Percentiles rank a stretch among this genome's conserved stretches.
phyloP scores from a whole-genome alignment of 805 yeast species.

The Wickerhamiella azyma region DNA sequence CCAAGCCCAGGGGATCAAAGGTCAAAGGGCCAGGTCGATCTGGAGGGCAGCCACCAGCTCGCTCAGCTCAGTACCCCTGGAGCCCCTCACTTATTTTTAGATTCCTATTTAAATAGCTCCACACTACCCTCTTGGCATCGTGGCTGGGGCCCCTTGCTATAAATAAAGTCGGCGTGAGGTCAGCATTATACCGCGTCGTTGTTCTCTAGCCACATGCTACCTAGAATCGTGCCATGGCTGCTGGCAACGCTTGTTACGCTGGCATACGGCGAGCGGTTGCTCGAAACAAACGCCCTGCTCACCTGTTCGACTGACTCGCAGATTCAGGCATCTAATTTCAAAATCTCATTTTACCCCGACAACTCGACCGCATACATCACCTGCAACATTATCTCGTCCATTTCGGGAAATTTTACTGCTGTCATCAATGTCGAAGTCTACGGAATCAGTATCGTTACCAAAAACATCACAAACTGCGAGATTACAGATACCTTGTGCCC shows the following conservation, averaged over 20 bases:
- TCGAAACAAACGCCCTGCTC: constrained; percentile 51
- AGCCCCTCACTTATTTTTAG: no score
- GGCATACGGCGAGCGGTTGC: constrained; percentile 22
- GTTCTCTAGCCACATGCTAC: background rate
- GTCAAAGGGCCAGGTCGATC: no score
- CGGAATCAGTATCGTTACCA: constrained; percentile 53
- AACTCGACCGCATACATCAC: constrained; percentile 51
- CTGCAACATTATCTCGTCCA: constrained; percentile 64
- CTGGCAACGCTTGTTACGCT: constrained; percentile 9
- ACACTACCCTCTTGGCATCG: no score
- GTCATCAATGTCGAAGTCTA: constrained; percentile 57
- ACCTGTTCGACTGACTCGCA: constrained; percentile 88
- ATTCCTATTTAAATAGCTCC: no score
- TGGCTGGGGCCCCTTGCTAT: background rate
- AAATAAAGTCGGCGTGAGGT: background rate
- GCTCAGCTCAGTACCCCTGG: no score
- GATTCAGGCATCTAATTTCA: constrained; percentile 71
- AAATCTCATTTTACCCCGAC: constrained; percentile 56
- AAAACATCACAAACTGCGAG: constrained; percentile 50
- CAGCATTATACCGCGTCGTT: background rate
- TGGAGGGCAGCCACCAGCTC: no score
- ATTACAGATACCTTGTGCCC: constrained; percentile 61
- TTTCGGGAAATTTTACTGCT: constrained; percentile 59
- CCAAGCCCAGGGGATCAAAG: no score
- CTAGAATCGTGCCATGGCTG: background rate